Conservation (phyloP, 148 eudicot species). For the Fagopyrum esculentum region DNA sequence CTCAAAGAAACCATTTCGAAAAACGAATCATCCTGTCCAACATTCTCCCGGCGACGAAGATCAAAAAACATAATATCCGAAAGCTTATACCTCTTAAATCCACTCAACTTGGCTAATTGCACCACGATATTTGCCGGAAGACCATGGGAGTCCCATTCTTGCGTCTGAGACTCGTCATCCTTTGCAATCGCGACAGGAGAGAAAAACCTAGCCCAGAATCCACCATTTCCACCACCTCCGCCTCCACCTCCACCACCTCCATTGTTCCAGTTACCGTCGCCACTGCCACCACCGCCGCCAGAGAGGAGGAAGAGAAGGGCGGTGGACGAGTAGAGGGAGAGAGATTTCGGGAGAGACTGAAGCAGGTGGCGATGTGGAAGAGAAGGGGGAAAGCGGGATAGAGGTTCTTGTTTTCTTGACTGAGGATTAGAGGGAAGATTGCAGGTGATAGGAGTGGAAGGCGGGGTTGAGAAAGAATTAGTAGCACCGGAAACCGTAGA, state of each 20-base stretch:
- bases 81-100: slow-evolving; percentile 68
- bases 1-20: slow-evolving; percentile 74
- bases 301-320: slow-evolving; percentile 23
- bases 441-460: slow-evolving; percentile 15
- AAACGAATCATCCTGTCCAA: slow-evolving; percentile 74
- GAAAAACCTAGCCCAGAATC: slow-evolving; percentile 47
- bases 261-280: slow-evolving; percentile 7
- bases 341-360: slow-evolving; percentile 23
- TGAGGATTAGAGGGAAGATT: slow-evolving; percentile 13
- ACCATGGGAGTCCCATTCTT: slow-evolving; percentile 75
- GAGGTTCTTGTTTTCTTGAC: slow-evolving; percentile 1
- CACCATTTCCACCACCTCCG: slow-evolving; percentile 31
- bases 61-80: slow-evolving; percentile 66
- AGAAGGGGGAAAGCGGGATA: slow-evolving; percentile 7
- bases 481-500: not conserved
- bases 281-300: slow-evolving; percentile 18
- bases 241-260: slow-evolving; percentile 33
- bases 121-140: slow-evolving; percentile 62
- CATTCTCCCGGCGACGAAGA: slow-evolving; percentile 26
- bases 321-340: slow-evolving; percentile 29
- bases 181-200: slow-evolving; percentile 42
- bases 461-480: not conserved
- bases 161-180: slow-evolving; percentile 38
- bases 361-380: too few relatives aligned
- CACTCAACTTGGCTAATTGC: slow-evolving; percentile 63